Conservation (phyloP, 164 flowering plant species). For the Magnolia changhungtana region DNA sequence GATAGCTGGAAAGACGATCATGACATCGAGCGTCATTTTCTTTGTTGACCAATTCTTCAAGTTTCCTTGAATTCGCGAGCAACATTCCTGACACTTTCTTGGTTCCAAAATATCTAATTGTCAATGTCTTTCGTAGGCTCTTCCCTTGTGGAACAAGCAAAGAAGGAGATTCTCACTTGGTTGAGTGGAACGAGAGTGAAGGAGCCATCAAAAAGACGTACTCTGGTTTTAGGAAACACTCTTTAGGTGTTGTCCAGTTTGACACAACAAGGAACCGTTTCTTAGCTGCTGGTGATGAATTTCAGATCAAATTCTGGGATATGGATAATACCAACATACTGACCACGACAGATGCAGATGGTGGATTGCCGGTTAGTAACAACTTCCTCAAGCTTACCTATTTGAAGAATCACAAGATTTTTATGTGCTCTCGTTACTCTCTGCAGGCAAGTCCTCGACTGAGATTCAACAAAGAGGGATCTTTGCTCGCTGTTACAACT, state of each 20-base stretch:
- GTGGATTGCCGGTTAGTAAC: slow-evolving; percentile 31
- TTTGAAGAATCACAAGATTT: background rate
- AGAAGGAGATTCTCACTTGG: slow-evolving; percentile 27
- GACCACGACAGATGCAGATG: slow-evolving; percentile 31
- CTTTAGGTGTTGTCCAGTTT: slow-evolving; percentile 28
- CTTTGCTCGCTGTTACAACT: slow-evolving; percentile 31
- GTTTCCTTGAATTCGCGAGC: background rate
- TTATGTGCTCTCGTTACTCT: background rate
- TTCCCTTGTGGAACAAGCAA: slow-evolving; percentile 26
- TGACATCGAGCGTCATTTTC: no score
- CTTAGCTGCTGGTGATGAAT: slow-evolving; percentile 39
- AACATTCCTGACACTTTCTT: background rate
- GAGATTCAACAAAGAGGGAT: slow-evolving; percentile 36
- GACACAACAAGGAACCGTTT: slow-evolving; percentile 23
- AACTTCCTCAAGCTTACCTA: background rate
- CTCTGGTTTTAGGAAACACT: slow-evolving; percentile 28
- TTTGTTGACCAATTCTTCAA: background rate
- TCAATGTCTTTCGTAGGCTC: slow-evolving; percentile 5
- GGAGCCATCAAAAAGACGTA: slow-evolving; percentile 26
- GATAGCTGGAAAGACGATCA: no score
- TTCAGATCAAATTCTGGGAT: slow-evolving; percentile 37
- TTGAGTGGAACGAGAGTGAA: slow-evolving; percentile 27
- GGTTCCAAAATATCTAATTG: background rate
- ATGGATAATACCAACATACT: slow-evolving; percentile 30
- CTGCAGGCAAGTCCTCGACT: slow-evolving; percentile 31